Evolutionary conservation across 176 grass and related monocot species (phyloP).

Genomic region (Carex myosuroides): DNA sequence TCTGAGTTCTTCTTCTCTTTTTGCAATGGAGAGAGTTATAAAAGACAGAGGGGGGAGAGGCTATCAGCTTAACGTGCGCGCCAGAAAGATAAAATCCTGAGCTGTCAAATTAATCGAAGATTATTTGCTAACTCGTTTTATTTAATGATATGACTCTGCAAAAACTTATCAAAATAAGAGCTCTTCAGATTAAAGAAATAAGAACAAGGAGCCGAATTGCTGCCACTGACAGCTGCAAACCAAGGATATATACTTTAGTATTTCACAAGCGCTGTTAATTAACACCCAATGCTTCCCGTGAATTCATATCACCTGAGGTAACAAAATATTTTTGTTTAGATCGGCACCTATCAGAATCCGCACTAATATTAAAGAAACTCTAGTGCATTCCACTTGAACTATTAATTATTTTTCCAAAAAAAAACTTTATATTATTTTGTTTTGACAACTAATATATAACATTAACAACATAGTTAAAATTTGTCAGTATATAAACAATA

Average conservation of each 20-base stretch:
- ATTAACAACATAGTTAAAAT: too few relatives aligned
- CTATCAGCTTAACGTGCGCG: constrained; percentile 60
- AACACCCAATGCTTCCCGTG: background rate
- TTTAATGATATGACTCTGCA: background rate
- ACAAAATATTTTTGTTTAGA: too few relatives aligned
- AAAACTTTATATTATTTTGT: too few relatives aligned
- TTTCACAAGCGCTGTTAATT: background rate
- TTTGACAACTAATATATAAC: too few relatives aligned
- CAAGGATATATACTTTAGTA: background rate
- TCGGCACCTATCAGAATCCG: too few relatives aligned
- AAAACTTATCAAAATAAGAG: too few relatives aligned
- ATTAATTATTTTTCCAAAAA: too few relatives aligned
- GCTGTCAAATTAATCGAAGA: constrained; percentile 43
- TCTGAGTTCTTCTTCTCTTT: constrained; percentile 1
- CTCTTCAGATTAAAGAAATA: background rate
- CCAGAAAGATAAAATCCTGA: constrained; percentile 46
- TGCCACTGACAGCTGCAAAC: constrained; percentile 6
- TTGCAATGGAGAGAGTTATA: constrained; percentile 4
- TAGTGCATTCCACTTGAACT: too few relatives aligned
- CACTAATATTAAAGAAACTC: too few relatives aligned
- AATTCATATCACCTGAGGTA: too few relatives aligned
- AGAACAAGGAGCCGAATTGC: background rate
- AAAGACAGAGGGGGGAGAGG: constrained; percentile 9
- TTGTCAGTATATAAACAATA: too few relatives aligned
- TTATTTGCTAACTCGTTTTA: constrained; percentile 14